Percentiles rank a stretch among this genome's conserved stretches.
phyloP scores from a whole-genome alignment of 805 yeast genomes.

The Nakazawaea ishiwadae region DNA sequence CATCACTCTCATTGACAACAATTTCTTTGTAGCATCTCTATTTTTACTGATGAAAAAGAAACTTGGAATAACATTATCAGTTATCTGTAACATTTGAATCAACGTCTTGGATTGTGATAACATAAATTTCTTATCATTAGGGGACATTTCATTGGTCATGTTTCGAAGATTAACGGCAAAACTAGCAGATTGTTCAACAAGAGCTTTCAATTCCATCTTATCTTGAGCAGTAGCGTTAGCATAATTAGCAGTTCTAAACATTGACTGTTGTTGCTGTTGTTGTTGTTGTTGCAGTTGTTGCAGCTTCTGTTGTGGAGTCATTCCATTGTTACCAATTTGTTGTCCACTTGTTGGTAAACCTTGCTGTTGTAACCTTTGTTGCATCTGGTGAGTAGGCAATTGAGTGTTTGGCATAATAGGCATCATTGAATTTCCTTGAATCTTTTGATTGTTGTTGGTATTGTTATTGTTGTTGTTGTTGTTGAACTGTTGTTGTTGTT shows the following conservation, averaged over 20 bases:
- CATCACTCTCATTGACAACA: constrained; percentile 76
- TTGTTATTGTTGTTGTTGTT: constrained; percentile 9
- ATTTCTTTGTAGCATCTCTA: constrained; percentile 67
- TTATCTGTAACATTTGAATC: constrained; percentile 59
- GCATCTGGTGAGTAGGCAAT: constrained; percentile 15
- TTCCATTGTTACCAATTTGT: constrained; percentile 11
- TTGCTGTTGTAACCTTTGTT: constrained; percentile 21
- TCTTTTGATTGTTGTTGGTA: constrained; percentile 14
- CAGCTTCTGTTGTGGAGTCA: constrained; percentile 16
- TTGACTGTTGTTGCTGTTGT: constrained; percentile 14
- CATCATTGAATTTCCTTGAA: constrained; percentile 15
- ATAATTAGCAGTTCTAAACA: constrained; percentile 15
- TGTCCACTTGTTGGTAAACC: constrained; percentile 13
- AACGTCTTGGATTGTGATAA: constrained; percentile 48
- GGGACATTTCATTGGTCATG: constrained; percentile 54
- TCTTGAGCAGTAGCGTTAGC: constrained; percentile 50
- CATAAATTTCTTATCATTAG: constrained; percentile 60
- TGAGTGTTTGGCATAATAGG: constrained; percentile 5
- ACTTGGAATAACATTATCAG: constrained; percentile 74
- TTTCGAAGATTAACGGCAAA: constrained; percentile 65
- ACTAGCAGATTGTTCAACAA: constrained; percentile 65
- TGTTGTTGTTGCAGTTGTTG: constrained; percentile 14
- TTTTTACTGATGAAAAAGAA: constrained; percentile 74
- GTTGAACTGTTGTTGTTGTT: constrained; percentile 13
- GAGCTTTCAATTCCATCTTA: constrained; percentile 53